These are phyloP conservation scores for Apiospora arundinis DNA, from an alignment of 2,329 filamentous ascomycete genomes.

Conservation along the genomic window DNA sequence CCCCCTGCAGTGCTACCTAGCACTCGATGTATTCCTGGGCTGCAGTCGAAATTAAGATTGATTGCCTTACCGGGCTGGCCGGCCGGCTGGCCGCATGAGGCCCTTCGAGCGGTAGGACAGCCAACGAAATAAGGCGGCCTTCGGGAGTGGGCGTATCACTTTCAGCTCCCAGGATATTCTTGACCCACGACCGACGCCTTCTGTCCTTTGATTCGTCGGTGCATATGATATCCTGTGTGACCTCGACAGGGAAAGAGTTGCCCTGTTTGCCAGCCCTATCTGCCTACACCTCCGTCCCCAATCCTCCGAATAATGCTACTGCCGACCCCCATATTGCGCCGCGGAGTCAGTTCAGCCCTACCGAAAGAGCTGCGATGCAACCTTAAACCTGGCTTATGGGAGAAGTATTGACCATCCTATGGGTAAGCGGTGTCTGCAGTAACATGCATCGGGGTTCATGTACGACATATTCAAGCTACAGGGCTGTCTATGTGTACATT, in stretches of 20 bases:
- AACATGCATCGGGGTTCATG: background rate
- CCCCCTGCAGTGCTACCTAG: background rate
- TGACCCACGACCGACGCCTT: background rate
- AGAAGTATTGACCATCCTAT: background rate
- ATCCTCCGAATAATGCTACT: background rate
- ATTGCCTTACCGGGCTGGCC: background rate
- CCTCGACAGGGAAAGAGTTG: background rate
- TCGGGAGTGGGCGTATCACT: background rate
- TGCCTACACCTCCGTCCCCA: background rate
- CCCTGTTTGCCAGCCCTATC: background rate
- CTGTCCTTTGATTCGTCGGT: background rate
- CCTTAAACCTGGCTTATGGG: background rate
- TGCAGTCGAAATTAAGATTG: background rate
- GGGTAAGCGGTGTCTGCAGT: background rate
- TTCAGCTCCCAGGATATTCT: background rate
- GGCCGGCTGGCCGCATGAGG: background rate
- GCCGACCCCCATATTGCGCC: background rate
- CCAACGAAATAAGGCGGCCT: background rate
- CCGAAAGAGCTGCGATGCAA: background rate
- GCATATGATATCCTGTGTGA: background rate
- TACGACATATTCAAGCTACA: background rate
- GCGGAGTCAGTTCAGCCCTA: slow-evolving; percentile 9
- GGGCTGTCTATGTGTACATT: background rate
- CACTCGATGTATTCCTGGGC: background rate
- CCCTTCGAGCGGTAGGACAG: background rate